Percentiles rank a stretch among this genome's conserved stretches.
These are phyloP conservation scores for Jatropha podagrica DNA, from an alignment of 441 rosid species.

Conservation along the genomic window DNA sequence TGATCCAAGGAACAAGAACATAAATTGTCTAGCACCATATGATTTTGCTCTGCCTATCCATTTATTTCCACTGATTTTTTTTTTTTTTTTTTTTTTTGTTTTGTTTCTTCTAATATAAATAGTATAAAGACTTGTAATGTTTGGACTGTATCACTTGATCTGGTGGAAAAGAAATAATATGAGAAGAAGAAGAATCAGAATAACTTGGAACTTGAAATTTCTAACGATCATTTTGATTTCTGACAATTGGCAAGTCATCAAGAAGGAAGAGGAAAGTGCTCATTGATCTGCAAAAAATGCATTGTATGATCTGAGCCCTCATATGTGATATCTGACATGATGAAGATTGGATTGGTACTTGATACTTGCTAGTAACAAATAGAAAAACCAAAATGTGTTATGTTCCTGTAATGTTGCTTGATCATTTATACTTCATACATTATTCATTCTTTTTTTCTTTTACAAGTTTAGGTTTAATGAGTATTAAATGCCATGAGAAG, in stretches of 20 bases:
- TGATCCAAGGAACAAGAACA: background rate
- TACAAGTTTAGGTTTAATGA: slow-evolving; percentile 43
- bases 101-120: background rate
- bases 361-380: no score
- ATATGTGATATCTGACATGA: background rate
- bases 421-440: background rate
- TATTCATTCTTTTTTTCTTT: background rate
- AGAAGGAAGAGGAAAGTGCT: background rate
- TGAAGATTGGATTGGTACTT: background rate
- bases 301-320: background rate
- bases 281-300: background rate
- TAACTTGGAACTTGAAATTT: background rate
- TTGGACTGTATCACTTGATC: background rate
- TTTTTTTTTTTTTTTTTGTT: background rate
- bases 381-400: no score
- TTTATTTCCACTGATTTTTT: background rate
- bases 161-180: background rate
- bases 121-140: background rate
- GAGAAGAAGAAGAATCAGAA: background rate
- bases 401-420: background rate
- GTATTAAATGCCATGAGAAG: slow-evolving; percentile 77
- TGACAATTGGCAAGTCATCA: background rate
- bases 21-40: background rate
- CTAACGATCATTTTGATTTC: background rate
- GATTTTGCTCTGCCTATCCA: background rate